Base-by-base conservation (phyloP, 495 filamentous ascomycete genomes). In the Annulohypoxylon nitens region DNA sequence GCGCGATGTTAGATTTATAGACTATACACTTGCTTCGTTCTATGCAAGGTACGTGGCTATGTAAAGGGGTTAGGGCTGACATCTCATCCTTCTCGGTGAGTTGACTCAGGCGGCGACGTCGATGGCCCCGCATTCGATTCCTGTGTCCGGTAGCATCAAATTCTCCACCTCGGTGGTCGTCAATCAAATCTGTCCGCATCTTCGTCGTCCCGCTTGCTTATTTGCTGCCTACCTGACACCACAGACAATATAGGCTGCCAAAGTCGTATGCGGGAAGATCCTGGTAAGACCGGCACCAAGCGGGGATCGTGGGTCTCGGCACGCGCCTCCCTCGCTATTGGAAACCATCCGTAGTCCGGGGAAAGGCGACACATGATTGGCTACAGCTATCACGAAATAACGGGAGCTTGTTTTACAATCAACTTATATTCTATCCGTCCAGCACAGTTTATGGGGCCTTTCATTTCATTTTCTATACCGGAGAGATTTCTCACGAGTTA, bases 341-440 rank as follows among this genome's bases (percentile, higher is more conserved):
- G n/a, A 65, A 11, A 41, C 63, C 37, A 57, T 66, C 63, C 63
- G 63, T 26, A 39, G 51, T 48, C 63, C 63, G 63, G 62, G 43
- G 26, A 47, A 20, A 10, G 25, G n/a, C n/a, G 37, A 14, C 3
- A 10, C 4, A 37, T 58, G 16, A 58, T 58, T 58, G 54, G 54
- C 14, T 37, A 16, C 47, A 50, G 6, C 47, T 2, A 9, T 7
- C 11, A 51, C 47, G 6, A 4, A 51, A 1, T 4, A 11, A 43
- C 39, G 10, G 14, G 14, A 43, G 4, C 39, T 43, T 11, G 14
- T 43, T 14, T 43, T n/a, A 43, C 12, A 43, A 5, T n/a, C 12
- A 43, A 43, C 12, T 14, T 43, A 43, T 43, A 43, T 43, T 43
- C 39, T 43, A 2, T 43, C 39, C 39, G 12, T 14, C 12, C 39